Percentiles rank a stretch among this genome's conserved stretches.
Evolutionary conservation across 2,329 filamentous ascomycete genomes (phyloP).

Genomic region (Apiospora koreana): DNA sequence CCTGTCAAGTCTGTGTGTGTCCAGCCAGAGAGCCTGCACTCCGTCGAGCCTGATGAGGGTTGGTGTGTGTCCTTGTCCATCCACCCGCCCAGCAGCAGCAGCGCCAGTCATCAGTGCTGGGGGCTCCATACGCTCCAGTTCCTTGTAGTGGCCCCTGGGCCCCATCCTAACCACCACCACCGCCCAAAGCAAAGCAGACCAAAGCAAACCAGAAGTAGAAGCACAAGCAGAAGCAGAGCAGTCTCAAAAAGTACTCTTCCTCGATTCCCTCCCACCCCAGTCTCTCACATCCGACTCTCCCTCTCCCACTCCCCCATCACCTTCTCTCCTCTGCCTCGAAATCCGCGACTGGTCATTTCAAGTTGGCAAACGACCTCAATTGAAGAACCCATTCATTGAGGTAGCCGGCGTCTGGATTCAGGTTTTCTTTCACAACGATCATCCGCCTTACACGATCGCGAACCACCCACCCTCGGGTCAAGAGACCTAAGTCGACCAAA

Average conservation of each 20-base stretch:
- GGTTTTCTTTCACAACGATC: conserved; percentile 5
- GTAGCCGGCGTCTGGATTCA: conserved; percentile 12
- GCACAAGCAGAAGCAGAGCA: neutral
- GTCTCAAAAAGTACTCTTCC: conserved; percentile 11
- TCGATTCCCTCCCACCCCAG: conserved; percentile 8
- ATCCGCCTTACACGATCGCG: neutral
- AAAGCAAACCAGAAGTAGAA: too few relatives aligned
- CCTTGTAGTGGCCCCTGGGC: neutral
- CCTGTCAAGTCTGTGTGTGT: too few relatives aligned
- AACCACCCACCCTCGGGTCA: neutral
- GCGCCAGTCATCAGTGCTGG: conserved; percentile 5
- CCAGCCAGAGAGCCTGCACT: too few relatives aligned
- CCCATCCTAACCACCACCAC: neutral
- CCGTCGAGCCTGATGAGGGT: too few relatives aligned
- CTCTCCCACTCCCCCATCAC: conserved; percentile 11
- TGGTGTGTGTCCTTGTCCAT: neutral
- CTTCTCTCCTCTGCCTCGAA: conserved; percentile 11
- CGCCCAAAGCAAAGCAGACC: too few relatives aligned
- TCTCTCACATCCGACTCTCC: conserved; percentile 10
- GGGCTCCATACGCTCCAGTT: neutral
- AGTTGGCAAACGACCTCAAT: conserved; percentile 8
- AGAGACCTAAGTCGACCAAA: neutral
- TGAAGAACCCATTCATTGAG: conserved; percentile 10
- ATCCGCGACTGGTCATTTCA: conserved; percentile 11
- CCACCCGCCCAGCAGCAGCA: neutral